These are phyloP conservation scores for Telopea speciosissima DNA, from an alignment of 177 flowering plant species.

Conservation along the genomic window DNA sequence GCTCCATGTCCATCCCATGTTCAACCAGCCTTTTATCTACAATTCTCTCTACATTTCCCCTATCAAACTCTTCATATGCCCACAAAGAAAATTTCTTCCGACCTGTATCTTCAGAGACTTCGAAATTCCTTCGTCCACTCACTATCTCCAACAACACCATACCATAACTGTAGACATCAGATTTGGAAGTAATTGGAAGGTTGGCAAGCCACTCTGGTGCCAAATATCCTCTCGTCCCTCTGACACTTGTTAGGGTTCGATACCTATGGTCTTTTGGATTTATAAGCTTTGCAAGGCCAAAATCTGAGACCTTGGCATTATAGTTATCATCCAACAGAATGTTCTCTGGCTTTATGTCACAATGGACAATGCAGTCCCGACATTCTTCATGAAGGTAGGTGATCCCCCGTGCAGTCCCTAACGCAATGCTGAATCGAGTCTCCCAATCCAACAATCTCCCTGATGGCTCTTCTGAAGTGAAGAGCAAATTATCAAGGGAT, in stretches of 20 bases:
- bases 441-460: conserved; percentile 30
- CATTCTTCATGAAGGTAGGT: conserved; percentile 72
- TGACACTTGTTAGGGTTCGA: conserved; percentile 51
- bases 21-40: conserved; percentile 50
- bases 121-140: conserved; percentile 59
- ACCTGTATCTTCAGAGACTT: conserved; percentile 35
- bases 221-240: conserved; percentile 67
- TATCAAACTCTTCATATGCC: conserved; percentile 76
- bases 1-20: conserved; percentile 47
- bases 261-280: conserved; percentile 46
- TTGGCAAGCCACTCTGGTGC: conserved; percentile 78
- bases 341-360: conserved; percentile 71
- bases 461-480: conserved; percentile 21
- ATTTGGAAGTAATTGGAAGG: conserved; percentile 29
- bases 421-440: too few species aligned
- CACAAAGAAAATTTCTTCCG: conserved; percentile 47
- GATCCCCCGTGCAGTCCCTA: conserved; percentile 46
- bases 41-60: conserved; percentile 46
- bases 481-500: conserved; percentile 30
- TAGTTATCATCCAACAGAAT: conserved; percentile 56
- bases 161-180: conserved; percentile 50
- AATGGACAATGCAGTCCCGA: conserved; percentile 63
- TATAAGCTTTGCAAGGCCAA: conserved; percentile 60
- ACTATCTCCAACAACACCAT: conserved; percentile 65
- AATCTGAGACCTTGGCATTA: conserved; percentile 58